Conservation (phyloP, 768 basidiomycete species). For the Favolaschia claudopus region DNA sequence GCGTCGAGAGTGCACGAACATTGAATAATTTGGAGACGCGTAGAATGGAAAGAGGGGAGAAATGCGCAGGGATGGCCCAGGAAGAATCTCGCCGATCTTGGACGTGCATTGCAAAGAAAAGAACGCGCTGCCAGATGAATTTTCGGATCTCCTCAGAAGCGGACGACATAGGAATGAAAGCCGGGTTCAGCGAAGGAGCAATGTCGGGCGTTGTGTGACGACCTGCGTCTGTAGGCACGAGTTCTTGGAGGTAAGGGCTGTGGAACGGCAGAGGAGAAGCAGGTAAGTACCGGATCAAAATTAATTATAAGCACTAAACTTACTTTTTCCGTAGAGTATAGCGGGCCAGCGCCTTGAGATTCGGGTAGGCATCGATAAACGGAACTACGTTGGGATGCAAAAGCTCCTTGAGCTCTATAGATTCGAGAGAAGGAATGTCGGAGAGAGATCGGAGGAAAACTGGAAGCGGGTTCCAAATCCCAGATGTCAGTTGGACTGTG, state of each 20-base stretch:
- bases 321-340: background rate
- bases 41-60: background rate
- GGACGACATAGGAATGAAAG: background rate
- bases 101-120: background rate
- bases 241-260: too few species aligned
- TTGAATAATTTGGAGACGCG: slow-evolving; percentile 1
- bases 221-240: too few species aligned
- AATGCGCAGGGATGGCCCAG: background rate
- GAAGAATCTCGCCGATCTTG: background rate
- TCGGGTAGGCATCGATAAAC: too few species aligned
- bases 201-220: background rate
- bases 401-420: background rate
- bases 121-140: background rate
- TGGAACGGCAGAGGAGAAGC: too few species aligned
- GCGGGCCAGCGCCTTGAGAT: background rate
- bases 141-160: background rate
- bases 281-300: too few species aligned
- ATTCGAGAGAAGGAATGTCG: background rate
- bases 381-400: too few species aligned
- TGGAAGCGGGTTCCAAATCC: too few species aligned
- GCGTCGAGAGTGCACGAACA: background rate
- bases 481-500: too few species aligned
- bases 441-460: background rate
- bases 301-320: too few species aligned
- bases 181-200: slow-evolving; percentile 8